A percentile compares a stretch with the other conserved stretches of the same genome.
Conservation (phyloP, 257 asterid genomes). For the Schizonepeta tenuifolia region DNA sequence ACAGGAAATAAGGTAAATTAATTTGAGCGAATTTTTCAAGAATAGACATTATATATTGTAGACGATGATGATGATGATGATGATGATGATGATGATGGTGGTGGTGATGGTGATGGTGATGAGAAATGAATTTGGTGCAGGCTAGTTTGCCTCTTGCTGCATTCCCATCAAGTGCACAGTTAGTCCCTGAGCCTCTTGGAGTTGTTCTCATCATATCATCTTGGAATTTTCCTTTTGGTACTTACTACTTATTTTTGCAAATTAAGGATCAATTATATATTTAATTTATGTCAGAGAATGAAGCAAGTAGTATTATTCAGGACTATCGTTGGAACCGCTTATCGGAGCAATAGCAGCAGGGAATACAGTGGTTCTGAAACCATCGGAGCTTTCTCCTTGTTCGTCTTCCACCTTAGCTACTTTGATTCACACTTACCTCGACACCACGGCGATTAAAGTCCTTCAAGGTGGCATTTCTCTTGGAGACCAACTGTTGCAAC, state of each 20-base stretch:
- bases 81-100: too few species aligned
- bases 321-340: slow-evolving; percentile 72
- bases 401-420: slow-evolving; percentile 61
- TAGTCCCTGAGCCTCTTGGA: slow-evolving; percentile 93
- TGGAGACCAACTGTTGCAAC: slow-evolving; percentile 58
- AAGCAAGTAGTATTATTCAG: too few species aligned
- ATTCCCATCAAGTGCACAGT: slow-evolving; percentile 65
- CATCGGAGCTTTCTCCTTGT: slow-evolving; percentile 79
- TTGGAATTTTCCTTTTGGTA: slow-evolving; percentile 93
- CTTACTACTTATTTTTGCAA: too few species aligned
- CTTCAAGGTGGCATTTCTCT: slow-evolving; percentile 67
- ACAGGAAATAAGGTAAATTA: slow-evolving; percentile 50
- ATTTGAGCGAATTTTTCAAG: too few species aligned
- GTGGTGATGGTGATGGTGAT: too few species aligned
- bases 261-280: too few species aligned
- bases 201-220: slow-evolving; percentile 70
- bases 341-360: slow-evolving; percentile 94
- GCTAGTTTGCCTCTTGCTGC: slow-evolving; percentile 71
- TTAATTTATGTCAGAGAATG: too few species aligned
- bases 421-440: slow-evolving; percentile 51
- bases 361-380: slow-evolving; percentile 64
- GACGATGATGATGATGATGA: too few species aligned
- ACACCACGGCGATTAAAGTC: slow-evolving; percentile 60
- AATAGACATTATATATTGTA: too few species aligned
- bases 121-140: slow-evolving; percentile 41